Evolutionary conservation across 495 filamentous ascomycete species (phyloP).

Genomic region (Aspergillus affinis): DNA sequence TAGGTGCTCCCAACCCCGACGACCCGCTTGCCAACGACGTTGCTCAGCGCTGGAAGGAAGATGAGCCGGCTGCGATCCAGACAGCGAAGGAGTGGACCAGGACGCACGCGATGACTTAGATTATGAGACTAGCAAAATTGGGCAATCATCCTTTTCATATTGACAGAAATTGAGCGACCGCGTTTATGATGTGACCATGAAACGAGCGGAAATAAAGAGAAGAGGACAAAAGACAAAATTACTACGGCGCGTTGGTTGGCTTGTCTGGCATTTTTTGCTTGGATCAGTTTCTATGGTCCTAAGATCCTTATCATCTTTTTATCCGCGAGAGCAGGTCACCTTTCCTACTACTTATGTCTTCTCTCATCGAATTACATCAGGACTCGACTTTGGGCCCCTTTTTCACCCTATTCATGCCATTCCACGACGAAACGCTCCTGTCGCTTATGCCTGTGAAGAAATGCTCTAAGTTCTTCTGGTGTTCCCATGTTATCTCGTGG

Average conservation of each 20-base stretch:
- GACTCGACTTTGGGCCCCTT: neutral
- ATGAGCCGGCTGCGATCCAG: constrained; percentile 85
- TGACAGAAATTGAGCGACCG: constrained; percentile 19
- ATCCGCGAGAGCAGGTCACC: neutral
- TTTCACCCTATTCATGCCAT: neutral
- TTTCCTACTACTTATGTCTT: neutral
- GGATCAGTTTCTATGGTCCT: neutral
- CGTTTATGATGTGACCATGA: constrained; percentile 42
- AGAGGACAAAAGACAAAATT: constrained; percentile 7
- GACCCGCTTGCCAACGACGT: constrained; percentile 96
- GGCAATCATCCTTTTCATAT: constrained; percentile 5
- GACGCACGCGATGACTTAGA: constrained; percentile 66
- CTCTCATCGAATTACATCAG: neutral
- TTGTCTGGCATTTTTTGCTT: neutral
- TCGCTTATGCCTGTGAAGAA: neutral
- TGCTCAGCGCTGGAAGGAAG: constrained; percentile 96
- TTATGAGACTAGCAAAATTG: neutral
- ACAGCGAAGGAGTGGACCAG: constrained; percentile 88
- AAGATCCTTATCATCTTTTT: neutral
- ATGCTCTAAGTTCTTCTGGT: neutral
- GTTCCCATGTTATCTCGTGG: constrained; percentile 4
- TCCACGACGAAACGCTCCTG: neutral
- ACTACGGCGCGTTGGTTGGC: neutral
- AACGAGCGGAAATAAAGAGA: constrained; percentile 9
- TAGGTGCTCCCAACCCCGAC: constrained; percentile 96